Evolutionary conservation across 495 filamentous ascomycete species (phyloP), one percentile per base, ranked within the genome.

Genomic region (Podospora tetraspora): DNA sequence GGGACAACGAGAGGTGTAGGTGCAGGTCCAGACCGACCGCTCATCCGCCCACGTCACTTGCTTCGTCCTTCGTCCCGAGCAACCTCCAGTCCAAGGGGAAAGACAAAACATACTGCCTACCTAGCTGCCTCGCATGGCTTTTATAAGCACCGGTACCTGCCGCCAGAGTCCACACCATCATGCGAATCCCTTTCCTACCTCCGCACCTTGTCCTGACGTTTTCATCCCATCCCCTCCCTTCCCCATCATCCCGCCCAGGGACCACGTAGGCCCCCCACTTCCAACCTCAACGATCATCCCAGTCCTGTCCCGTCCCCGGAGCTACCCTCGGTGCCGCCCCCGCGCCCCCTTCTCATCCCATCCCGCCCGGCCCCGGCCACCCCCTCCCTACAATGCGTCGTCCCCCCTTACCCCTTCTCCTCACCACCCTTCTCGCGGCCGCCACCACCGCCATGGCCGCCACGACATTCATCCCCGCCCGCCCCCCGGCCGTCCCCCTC

Each of bases 401-500:
- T 27, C 27, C 27, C 27, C 43, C 43, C 19, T 19, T 27, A 12
- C 32, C 25, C 30, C 25, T 25, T 11, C 23, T 27, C 23, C 34
- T 61, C n/a, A n/a, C 56, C 59, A 37, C 21, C 37, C 57, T 16
- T n/a, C n/a, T n/a, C n/a, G 11, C 16, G 10, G n/a, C 60, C n/a
- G 24, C 37, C 8, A 24, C 13, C 7, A 37, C 25, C 30, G 19
- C 11, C 24, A 9, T 57, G 63, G 25, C 52, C 21, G 24, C 63
- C 22, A 23, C 52, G 2, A 59, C 58, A 13, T 43, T 61, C 19
- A 56, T 21, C 9, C 65, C 58, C 22, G 58, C 57, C 19, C 60
- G 43, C 61, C 66, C 32, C 43, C 27, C 52, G 25, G 66, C 66
- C 10, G 66, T 68, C 24, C 66, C 59, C 57, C 59, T 68, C 13